phyloP scores from a whole-genome alignment of 73 alveolate genomes.

The Halteria grandinella region DNA sequence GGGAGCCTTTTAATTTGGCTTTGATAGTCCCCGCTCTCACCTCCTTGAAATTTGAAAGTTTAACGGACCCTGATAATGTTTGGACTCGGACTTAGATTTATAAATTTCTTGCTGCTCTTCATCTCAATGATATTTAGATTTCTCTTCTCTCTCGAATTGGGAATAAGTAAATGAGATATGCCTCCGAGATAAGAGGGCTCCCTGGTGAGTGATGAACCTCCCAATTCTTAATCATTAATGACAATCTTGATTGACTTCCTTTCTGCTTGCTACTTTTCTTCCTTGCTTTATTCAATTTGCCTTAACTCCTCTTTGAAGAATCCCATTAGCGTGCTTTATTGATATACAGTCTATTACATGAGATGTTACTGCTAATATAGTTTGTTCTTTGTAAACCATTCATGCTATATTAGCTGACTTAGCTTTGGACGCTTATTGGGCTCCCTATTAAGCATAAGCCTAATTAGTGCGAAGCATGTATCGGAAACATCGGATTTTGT shows the following conservation, averaged over 20 bases:
- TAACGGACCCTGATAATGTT: too few relatives aligned
- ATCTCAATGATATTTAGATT: not conserved
- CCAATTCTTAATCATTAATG: not conserved
- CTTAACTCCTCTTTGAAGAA: constrained; percentile 27
- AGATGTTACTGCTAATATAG: too few relatives aligned
- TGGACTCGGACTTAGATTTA: constrained; percentile 1
- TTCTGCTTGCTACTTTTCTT: not conserved
- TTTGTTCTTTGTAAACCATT: constrained; percentile 17
- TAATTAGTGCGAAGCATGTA: constrained; percentile 6
- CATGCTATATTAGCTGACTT: constrained; percentile 17
- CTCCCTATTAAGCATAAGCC: constrained; percentile 1
- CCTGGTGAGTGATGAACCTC: not conserved
- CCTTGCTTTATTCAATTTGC: not conserved
- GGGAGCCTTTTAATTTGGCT: not conserved
- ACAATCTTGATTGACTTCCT: not conserved
- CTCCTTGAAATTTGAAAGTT: too few relatives aligned
- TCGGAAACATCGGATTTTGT: not conserved
- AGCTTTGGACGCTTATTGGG: constrained; percentile 22
- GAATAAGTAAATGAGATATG: not conserved
- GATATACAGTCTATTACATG: not conserved
- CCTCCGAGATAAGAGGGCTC: not conserved
- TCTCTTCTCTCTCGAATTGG: not conserved
- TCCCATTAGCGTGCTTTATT: constrained; percentile 10
- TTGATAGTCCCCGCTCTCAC: not conserved
- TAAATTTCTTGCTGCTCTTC: not conserved